Percentiles rank a stretch among this genome's conserved stretches.
phyloP scores from a whole-genome alignment of 2,329 filamentous ascomycete genomes.

The Fusarium sp. region DNA sequence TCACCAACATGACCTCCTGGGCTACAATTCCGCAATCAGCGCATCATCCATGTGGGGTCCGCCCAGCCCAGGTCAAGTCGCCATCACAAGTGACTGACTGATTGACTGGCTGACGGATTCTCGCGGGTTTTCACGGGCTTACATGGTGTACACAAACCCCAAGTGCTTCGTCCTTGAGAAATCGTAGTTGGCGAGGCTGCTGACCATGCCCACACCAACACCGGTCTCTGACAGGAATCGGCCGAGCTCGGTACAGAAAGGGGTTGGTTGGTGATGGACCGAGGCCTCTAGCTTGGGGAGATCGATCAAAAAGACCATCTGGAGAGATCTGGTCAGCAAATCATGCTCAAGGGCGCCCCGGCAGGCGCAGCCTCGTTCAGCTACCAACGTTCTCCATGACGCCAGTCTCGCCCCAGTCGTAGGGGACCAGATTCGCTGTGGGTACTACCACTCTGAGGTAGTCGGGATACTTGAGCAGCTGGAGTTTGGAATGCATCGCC shows the following conservation, averaged over 20 bases:
- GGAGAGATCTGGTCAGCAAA: slow-evolving; percentile 35
- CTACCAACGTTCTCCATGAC: slow-evolving; percentile 81
- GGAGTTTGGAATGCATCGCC: slow-evolving; percentile 94
- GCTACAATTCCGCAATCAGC: slow-evolving; percentile 39
- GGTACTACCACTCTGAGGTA: slow-evolving; percentile 86
- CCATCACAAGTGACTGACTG: not conserved
- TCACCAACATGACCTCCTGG: slow-evolving; percentile 49
- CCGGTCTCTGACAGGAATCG: slow-evolving; percentile 76
- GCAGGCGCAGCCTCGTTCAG: slow-evolving; percentile 24
- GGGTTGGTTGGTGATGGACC: slow-evolving; percentile 46
- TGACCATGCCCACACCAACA: slow-evolving; percentile 71
- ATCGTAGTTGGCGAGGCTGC: slow-evolving; percentile 81
- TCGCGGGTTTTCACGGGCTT: slow-evolving; percentile 45
- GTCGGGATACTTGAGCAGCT: slow-evolving; percentile 81
- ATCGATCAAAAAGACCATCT: slow-evolving; percentile 92
- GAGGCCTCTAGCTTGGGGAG: slow-evolving; percentile 70
- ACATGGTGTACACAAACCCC: slow-evolving; percentile 89
- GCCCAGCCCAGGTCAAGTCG: not conserved
- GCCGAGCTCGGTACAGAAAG: slow-evolving; percentile 76
- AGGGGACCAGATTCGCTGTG: slow-evolving; percentile 84
- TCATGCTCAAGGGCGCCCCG: slow-evolving; percentile 6
- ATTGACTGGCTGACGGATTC: slow-evolving; percentile 1
- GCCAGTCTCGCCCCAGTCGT: slow-evolving; percentile 90
- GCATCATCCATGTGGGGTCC: slow-evolving; percentile 12
- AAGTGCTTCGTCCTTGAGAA: slow-evolving; percentile 78